Evolutionary conservation across 257 asterid genomes (phyloP).

Genomic region (Sherardia arvensis): DNA sequence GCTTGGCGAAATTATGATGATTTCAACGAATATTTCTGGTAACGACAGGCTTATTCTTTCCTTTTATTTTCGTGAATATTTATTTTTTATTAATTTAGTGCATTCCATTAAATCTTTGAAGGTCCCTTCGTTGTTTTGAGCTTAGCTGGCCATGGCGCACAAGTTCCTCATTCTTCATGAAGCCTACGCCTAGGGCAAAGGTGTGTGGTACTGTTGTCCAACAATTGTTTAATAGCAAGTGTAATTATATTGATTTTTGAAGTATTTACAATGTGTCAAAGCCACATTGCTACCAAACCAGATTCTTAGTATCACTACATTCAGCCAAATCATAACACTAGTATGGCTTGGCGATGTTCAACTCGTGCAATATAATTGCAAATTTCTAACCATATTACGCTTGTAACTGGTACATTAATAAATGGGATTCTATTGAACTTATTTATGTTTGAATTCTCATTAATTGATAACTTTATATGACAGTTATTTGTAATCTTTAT

Average conservation of each 20-base stretch:
- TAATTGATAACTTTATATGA: not conserved
- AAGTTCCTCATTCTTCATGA: slow-evolving; percentile 53
- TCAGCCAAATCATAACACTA: not conserved
- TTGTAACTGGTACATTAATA: too few species aligned
- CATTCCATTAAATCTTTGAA: slow-evolving; percentile 8
- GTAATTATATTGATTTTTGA: not conserved
- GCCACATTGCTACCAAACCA: not conserved
- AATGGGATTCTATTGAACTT: not conserved
- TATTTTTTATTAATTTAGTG: not conserved
- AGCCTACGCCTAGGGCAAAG: slow-evolving; percentile 84
- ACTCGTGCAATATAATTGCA: not conserved
- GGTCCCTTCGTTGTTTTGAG: slow-evolving; percentile 89
- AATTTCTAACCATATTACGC: not conserved
- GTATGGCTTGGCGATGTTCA: not conserved
- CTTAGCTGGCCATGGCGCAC: slow-evolving; percentile 98
- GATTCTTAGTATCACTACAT: not conserved
- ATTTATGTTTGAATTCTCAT: not conserved
- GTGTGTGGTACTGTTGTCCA: slow-evolving; percentile 18
- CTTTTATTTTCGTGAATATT: not conserved
- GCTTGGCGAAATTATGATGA: slow-evolving; percentile 99
- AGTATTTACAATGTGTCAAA: not conserved
- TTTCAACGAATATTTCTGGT: slow-evolving; percentile 97
- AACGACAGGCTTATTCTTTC: not conserved
- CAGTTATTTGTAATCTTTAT: not conserved
- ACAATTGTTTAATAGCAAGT: not conserved